A percentile compares a stretch with the other conserved stretches of the same genome.
Conservation (phyloP, 2,329 filamentous ascomycete species). For the Penicillium sumatraense region DNA sequence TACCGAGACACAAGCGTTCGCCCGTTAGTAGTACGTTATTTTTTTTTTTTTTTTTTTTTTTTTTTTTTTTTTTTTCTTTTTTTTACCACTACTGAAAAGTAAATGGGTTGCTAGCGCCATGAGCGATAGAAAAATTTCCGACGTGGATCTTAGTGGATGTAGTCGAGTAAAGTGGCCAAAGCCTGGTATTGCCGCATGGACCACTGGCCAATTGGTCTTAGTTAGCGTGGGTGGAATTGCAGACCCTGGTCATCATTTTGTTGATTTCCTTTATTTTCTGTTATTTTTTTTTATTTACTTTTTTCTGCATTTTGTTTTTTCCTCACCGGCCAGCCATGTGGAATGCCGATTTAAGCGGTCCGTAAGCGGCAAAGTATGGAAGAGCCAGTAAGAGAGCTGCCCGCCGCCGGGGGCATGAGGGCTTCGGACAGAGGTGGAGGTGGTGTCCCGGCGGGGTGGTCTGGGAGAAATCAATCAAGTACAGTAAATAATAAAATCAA, state of each 20-base stretch:
- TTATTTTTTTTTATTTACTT: neutral
- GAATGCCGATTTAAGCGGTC: conserved; percentile 18
- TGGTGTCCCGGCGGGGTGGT: neutral
- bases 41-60: no score
- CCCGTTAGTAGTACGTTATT: no score
- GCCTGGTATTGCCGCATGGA: conserved; percentile 25
- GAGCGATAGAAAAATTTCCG: conserved; percentile 30
- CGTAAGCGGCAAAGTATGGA: conserved; percentile 17
- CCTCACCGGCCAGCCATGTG: conserved; percentile 14
- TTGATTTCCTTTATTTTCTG: no score
- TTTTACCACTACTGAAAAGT: neutral
- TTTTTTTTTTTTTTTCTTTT: no score
- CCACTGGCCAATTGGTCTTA: conserved; percentile 25
- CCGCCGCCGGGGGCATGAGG: conserved; percentile 25
- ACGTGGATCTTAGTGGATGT: conserved; percentile 27
- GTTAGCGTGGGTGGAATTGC: conserved; percentile 4
- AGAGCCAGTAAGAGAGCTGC: conserved; percentile 34
- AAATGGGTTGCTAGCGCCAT: neutral
- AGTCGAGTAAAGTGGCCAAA: conserved; percentile 3
- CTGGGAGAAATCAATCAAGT: neutral
- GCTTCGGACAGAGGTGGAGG: conserved; percentile 5
- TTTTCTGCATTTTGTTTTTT: neutral
- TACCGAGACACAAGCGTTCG: neutral
- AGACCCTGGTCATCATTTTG: conserved; percentile 24
- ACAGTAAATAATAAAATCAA: neutral